Base-by-base conservation (phyloP, 2,329 filamentous ascomycete species). In the Phyllosticta paracitricarpa region DNA sequence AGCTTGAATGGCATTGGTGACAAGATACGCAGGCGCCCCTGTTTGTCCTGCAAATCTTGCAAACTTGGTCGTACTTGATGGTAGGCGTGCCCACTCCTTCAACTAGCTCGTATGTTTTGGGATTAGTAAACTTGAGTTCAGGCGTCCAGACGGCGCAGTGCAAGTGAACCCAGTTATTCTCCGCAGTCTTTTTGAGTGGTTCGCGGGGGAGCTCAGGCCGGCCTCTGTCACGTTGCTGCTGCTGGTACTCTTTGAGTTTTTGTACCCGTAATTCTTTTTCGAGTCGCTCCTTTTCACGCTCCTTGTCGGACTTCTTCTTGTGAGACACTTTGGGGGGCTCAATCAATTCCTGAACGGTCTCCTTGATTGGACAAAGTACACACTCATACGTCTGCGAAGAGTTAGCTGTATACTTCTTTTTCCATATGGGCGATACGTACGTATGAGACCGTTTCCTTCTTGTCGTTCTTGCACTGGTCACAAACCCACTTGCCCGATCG, bases 101-200 rank as follows among this genome's bases (percentile, higher is more conserved):
- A 1, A 89, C 91, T 33, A 91, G 88, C 67, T 91, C 89, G 35
- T 99, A 78, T 19, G 88, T 85, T 68, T 87, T 86, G 19, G 91
- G 88, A 68, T 89, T 89, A 64, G 89, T 92, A 73, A 97, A 99
- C 70, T 92, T 94, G 68, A 96, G 87, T 74, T 99, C 94, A 0
- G 91, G 86, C 10, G 89, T 92, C 86, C 90, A 97, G 19, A 96
- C 80, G 1, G 94, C 92, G 70, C 94, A 99, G 48, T 88, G 87
- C 28, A 97, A 91, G 72, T 99, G 94, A 17, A 97, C 90, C 94
- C 94, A 99, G 70, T 97, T 97, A 76, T 97, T 97, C 71, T 95
- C 91, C 3, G 89, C 89, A 0, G 94, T 99, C 56, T 90, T 85
- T 76, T 99, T 99, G 64, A 99, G 79, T 3, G 94, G 88, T 72